Evolutionary conservation across 1,284 basidiomycete genomes (phyloP), one percentile per base, ranked within the genome.

Genomic region (Malassezia nana): DNA sequence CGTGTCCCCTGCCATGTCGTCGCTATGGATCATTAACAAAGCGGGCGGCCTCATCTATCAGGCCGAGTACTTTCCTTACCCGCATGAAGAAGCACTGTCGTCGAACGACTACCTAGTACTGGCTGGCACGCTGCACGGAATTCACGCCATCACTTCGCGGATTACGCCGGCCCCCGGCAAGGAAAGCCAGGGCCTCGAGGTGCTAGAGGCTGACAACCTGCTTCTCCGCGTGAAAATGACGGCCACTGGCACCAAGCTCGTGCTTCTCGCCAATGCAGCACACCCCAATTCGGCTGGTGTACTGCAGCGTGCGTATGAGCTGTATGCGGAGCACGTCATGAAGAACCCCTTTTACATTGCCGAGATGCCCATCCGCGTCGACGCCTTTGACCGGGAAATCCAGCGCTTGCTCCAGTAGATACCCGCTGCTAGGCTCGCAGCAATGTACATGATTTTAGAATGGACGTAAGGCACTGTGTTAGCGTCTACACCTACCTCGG

Each of bases 181-280:
- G 31, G 26, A 6, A 30, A 75, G 80, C 28, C 87, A 86, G 13
- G 94, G 94, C 15, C 84, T 87, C 8, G 87, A 95, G 74, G 84
- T 87, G 26, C 88, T 98, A 56, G 92, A 96, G 72, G 88, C 86
- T 10, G 94, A 98, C 69, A 82, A 84, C 0, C 90, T 94, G 78
- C 89, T 89, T 73, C 83, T 94, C 77, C 85, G 83, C 18, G 85
- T 92, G 57, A 80, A 87, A 53, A 79, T 95, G 60, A 95, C 92
- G 1, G 79, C 83, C n/a, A 98, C 94, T 1, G 94, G 94, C 94
- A 95, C 89, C n/a, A 98, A 98, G 76, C 94, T 98, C 63, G 89
- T 99, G 3, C 78, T 98, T 1, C 77, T 96, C 41, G 88, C 87
- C 2, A 86, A 87, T 0, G 77, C 87, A 13, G 79, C 83, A 41